Percentiles rank a stretch among this genome's conserved stretches.
phyloP scores from a whole-genome alignment of 331 rosid species.

The Spiraea crenata region DNA sequence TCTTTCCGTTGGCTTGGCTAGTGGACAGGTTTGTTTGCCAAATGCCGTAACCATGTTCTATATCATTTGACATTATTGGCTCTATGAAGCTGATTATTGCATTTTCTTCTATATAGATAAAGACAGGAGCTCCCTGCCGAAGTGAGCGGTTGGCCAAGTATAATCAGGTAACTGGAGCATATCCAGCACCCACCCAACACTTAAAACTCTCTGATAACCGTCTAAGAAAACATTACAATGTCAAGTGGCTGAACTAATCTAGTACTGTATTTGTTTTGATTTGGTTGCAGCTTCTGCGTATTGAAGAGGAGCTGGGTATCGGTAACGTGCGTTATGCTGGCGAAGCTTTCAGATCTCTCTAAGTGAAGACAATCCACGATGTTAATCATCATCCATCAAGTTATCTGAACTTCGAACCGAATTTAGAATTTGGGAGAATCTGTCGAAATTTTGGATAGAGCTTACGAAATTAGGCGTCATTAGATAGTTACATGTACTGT shows the following conservation, averaged over 20 bases:
- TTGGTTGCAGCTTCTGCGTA: constrained; percentile 87
- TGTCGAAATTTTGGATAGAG: constrained; percentile 14
- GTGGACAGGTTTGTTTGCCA: constrained; percentile 73
- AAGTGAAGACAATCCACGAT: constrained; percentile 16
- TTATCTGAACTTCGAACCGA: constrained; percentile 19
- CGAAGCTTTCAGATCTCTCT: constrained; percentile 85
- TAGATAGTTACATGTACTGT: not conserved
- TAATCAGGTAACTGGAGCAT: constrained; percentile 58
- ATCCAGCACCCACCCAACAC: not conserved
- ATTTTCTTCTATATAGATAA: constrained; percentile 54
- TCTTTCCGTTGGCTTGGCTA: constrained; percentile 98
- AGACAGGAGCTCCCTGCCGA: constrained; percentile 97
- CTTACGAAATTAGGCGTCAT: constrained; percentile 3
- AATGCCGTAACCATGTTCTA: not conserved
- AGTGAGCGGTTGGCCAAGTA: constrained; percentile 98
- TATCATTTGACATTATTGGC: constrained; percentile 15
- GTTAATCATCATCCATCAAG: constrained; percentile 13
- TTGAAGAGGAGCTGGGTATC: constrained; percentile 91
- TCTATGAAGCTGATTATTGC: constrained; percentile 31
- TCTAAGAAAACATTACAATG: not conserved
- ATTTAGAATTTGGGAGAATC: not conserved
- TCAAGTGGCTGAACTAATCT: not conserved
- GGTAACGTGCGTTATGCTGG: constrained; percentile 90
- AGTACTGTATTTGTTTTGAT: not conserved
- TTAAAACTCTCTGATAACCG: not conserved